Conservation (phyloP, 768 basidiomycete genomes). For the Tremella yokohamensis region DNA sequence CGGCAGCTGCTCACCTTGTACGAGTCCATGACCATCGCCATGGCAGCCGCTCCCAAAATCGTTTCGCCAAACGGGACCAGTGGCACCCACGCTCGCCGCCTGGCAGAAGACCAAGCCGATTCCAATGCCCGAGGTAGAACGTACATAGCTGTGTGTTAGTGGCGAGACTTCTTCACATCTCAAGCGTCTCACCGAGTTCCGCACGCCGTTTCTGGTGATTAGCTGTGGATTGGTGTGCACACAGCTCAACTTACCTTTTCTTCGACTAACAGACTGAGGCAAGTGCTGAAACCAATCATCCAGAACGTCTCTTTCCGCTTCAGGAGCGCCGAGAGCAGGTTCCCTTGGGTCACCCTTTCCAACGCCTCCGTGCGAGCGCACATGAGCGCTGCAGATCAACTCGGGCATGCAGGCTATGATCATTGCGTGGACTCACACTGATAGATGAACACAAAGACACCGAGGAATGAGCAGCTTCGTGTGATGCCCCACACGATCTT, state of each 20-base stretch:
- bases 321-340: constrained; percentile 59
- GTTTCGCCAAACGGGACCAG: constrained; percentile 52
- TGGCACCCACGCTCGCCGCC: constrained; percentile 69
- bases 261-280: constrained; percentile 77
- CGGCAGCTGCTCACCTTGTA: constrained; percentile 43
- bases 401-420: not conserved
- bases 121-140: constrained; percentile 80
- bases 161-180: not conserved
- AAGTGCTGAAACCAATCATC: constrained; percentile 68
- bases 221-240: not conserved
- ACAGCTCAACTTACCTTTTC: constrained; percentile 57
- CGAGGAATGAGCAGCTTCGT: constrained; percentile 82
- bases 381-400: constrained; percentile 25
- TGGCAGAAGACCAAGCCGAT: constrained; percentile 77
- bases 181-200: constrained; percentile 81
- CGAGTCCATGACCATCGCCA: constrained; percentile 82
- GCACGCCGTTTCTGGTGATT: constrained; percentile 61
- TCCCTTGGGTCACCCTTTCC: constrained; percentile 42
- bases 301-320: constrained; percentile 70
- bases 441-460: constrained; percentile 73
- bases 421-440: constrained; percentile 76
- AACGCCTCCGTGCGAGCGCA: constrained; percentile 33
- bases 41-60: constrained; percentile 66
- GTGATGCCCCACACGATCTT: constrained; percentile 68
- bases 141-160: constrained; percentile 42